A percentile compares a stretch with the other conserved stretches of the same genome.
Conservation (phyloP, 2,329 filamentous ascomycete genomes). For the Erysiphe neolycopersici region DNA sequence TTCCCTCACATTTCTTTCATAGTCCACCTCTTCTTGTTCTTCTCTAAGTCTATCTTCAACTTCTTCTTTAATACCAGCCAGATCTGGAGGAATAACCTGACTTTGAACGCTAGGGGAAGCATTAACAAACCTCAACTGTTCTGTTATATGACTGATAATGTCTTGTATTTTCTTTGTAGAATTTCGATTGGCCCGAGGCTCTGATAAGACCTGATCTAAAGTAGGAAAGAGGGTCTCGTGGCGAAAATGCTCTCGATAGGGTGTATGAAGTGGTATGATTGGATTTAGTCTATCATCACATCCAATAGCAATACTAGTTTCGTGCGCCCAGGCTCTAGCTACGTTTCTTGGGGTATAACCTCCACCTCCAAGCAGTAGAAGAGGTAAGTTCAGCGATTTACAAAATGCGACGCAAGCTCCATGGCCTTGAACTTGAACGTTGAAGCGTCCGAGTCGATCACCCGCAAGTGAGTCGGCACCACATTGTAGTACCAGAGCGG, state of each 20-base stretch:
- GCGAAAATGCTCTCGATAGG: conserved; percentile 71
- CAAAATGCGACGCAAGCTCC: conserved; percentile 75
- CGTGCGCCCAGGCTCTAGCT: conserved; percentile 86
- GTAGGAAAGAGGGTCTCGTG: conserved; percentile 71
- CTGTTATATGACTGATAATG: conserved; percentile 51
- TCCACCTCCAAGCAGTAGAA: conserved; percentile 79
- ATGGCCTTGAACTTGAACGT: conserved; percentile 85
- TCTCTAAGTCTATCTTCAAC: conserved; percentile 42
- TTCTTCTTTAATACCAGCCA: conserved; percentile 38
- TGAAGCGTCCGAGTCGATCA: conserved; percentile 83
- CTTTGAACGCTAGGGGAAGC: conserved; percentile 72
- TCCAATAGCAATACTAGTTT: conserved; percentile 72
- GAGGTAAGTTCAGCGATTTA: conserved; percentile 52
- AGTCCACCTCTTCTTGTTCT: conserved; percentile 31
- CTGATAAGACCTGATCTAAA: conserved; percentile 42
- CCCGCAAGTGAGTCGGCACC: conserved; percentile 86
- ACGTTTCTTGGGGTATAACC: conserved; percentile 95
- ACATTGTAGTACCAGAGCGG: conserved; percentile 81
- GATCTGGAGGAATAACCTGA: conserved; percentile 51
- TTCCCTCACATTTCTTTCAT: conserved; percentile 26
- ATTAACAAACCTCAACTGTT: conserved; percentile 67
- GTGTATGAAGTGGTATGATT: conserved; percentile 51
- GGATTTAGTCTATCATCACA: conserved; percentile 42
- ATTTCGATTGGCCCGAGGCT: conserved; percentile 50
- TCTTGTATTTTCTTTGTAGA: conserved; percentile 46